Evolutionary conservation across 805 yeast species (phyloP), one percentile per base, ranked within the genome.

Genomic region (Monosporozyma solicola): DNA sequence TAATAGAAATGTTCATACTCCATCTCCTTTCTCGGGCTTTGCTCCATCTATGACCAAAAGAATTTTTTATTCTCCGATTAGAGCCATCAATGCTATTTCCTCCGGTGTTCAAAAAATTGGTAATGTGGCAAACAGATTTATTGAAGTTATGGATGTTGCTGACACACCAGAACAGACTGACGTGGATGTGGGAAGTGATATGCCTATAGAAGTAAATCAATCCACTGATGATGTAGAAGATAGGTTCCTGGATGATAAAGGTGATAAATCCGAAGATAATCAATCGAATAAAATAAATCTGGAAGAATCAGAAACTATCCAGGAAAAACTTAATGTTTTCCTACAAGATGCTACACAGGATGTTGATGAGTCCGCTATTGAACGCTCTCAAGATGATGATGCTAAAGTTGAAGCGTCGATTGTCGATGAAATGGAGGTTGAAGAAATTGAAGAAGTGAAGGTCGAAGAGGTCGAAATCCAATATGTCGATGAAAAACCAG

Each of bases 81-180:
- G 53, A 13, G 62, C 56, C 11, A 33, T 57, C 11, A 47, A 43
- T 8, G 39, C 55, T 10, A 41, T 60, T 9, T 37, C 53, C 7
- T 51, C 54, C 24, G 57, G 62, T 3, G 50, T 60, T 20, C 58
- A 51, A 45, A 53, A 53, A 20, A 57, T 59, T 1, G 57, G 55
- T 16, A 48, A 49, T 44, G 53, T 51, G 11, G 61, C 62, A 16
- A 50, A 56, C 22, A 45, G 50, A 20, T 60, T 60, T 43, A 59
- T 56, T 4, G 53, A 53, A 27, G 50, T 51, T 29, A 47, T 59
- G 11, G 63, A 60, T 29, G 58, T 49, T n/a, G 35, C 53, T n/a
- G 49, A 53, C 32, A 41, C 52, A 8, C 53, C 49, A 16, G 41
- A 47, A 20, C 55, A 50, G 22, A 24, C 24, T 5, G 39, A 43